phyloP scores from a whole-genome alignment of 2,329 filamentous ascomycete genomes.

The Trichoderma sp. region DNA sequence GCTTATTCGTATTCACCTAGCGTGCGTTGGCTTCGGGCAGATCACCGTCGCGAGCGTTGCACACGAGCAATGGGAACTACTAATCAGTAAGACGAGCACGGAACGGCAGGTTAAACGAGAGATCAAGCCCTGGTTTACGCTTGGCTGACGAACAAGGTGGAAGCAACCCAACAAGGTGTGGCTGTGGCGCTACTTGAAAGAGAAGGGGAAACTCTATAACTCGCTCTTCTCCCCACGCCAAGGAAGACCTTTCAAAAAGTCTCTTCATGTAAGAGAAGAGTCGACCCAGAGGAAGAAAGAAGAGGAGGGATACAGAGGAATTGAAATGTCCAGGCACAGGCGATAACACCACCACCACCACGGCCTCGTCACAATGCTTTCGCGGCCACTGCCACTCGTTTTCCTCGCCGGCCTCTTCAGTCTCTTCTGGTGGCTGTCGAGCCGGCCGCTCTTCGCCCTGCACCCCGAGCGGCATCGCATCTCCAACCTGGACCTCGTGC shows the following conservation, averaged over 20 bases:
- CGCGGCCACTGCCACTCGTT: slow-evolving; percentile 4
- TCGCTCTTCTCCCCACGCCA: background rate
- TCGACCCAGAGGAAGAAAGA: background rate
- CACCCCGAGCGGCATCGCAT: slow-evolving; percentile 29
- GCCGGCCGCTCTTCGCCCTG: slow-evolving; percentile 28
- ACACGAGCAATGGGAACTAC: background rate
- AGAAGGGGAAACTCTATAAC: background rate
- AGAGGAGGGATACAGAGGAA: background rate
- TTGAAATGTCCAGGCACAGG: background rate
- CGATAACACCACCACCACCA: background rate
- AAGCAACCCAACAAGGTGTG: background rate
- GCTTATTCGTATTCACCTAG: background rate
- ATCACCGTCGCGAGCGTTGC: background rate
- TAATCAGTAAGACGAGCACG: background rate
- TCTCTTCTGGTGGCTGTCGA: slow-evolving; percentile 27
- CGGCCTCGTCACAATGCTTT: background rate
- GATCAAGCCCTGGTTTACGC: background rate
- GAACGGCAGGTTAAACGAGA: background rate
- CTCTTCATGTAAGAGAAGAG: background rate
- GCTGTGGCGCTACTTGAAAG: background rate
- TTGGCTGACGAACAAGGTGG: background rate
- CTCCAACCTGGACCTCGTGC: slow-evolving; percentile 29
- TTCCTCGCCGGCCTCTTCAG: slow-evolving; percentile 16
- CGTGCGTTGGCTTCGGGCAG: background rate
- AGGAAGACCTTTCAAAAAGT: no score